Conservation (phyloP, 1,139 yeast genomes). For the Pichia cactophila region DNA sequence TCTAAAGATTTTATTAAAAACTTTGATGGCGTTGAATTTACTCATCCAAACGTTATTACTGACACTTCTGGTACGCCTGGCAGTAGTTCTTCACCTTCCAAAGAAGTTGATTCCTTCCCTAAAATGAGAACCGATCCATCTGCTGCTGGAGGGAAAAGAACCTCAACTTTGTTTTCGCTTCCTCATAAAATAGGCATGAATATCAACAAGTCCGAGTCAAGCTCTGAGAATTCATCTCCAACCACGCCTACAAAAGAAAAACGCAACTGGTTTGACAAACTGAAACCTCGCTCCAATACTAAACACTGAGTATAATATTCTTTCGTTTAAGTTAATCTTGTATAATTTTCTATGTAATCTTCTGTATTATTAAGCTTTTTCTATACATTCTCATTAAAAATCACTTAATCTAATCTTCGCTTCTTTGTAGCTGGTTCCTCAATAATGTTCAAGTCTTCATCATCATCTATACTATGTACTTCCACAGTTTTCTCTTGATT, state of each 20-base stretch:
- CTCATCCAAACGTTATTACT: conserved; percentile 4
- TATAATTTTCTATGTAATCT: conserved; percentile 2
- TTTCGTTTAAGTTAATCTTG: conserved; percentile 7
- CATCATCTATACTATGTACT: conserved; percentile 13
- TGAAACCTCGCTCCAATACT: conserved; percentile 30
- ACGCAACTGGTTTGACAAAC: conserved; percentile 30
- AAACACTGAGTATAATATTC: conserved; percentile 6
- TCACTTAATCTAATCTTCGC: not conserved
- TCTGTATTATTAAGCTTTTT: not conserved
- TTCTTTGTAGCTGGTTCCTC: conserved; percentile 5
- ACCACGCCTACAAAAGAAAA: conserved; percentile 15
- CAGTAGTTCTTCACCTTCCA: conserved; percentile 6
- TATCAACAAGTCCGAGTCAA: not conserved
- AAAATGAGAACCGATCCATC: conserved; percentile 3
- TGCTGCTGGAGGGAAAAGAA: not conserved
- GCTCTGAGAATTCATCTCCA: not conserved
- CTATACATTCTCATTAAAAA: not conserved
- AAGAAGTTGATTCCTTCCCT: conserved; percentile 3
- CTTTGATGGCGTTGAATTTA: not conserved
- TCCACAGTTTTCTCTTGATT: not conserved
- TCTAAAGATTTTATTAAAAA: not conserved
- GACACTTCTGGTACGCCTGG: conserved; percentile 3
- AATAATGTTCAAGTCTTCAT: conserved; percentile 4
- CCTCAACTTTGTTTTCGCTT: conserved; percentile 3
- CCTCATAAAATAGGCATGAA: not conserved